A percentile compares a stretch with the other conserved stretches of the same genome.
phyloP scores from a whole-genome alignment of 2,329 filamentous ascomycete genomes.

The Lithohypha guttulata region DNA sequence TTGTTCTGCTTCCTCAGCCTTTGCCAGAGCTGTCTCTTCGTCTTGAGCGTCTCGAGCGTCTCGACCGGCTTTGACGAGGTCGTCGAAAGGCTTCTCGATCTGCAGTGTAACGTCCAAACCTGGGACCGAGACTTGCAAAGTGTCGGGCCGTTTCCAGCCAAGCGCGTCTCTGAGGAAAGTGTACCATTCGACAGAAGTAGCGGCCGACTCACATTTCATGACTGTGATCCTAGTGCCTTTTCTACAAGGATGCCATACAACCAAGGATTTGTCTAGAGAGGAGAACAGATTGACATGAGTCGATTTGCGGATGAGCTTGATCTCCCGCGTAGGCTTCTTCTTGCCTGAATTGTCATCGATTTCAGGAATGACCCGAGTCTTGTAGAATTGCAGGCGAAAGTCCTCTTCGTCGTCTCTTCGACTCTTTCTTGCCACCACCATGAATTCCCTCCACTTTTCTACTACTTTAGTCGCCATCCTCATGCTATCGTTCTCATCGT shows the following conservation, averaged over 20 bases:
- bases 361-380: conserved; percentile 52
- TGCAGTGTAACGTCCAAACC: conserved; percentile 50
- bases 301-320: conserved; percentile 43
- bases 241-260: conserved; percentile 47
- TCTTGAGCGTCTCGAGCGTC: conserved; percentile 23
- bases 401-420: conserved; percentile 41
- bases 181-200: conserved; percentile 57
- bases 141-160: conserved; percentile 46
- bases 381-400: conserved; percentile 50
- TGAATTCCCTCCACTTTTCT: conserved; percentile 57
- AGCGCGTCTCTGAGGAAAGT: conserved; percentile 52
- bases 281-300: conserved; percentile 54
- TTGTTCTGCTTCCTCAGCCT: conserved; percentile 37
- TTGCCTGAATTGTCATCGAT: conserved; percentile 43
- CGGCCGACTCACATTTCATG: conserved; percentile 49
- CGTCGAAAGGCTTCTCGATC: conserved; percentile 50
- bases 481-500: conserved; percentile 52
- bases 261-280: conserved; percentile 55
- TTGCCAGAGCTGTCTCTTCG: conserved; percentile 33
- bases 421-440: conserved; percentile 50
- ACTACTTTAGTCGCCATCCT: conserved; percentile 47
- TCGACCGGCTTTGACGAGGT: conserved; percentile 33
- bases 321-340: conserved; percentile 46
- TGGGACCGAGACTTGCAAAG: conserved; percentile 51
- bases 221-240: conserved; percentile 50